Evolutionary conservation across 176 grass and related monocot species (phyloP).

Genomic region (Zea mays): DNA sequence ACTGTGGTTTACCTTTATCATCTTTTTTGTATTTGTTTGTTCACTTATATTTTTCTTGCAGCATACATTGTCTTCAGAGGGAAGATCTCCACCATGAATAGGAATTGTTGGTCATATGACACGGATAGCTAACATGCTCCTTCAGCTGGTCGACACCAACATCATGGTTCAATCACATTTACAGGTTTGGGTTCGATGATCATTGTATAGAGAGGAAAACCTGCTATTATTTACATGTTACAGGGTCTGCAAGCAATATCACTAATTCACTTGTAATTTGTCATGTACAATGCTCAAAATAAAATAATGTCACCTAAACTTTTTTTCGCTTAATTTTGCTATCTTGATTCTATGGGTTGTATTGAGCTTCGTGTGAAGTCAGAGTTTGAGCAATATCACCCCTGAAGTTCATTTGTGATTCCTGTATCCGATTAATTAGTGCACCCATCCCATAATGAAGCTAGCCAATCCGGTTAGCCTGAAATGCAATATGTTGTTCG

Average conservation of each 20-base stretch:
- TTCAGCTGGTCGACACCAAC: too few relatives aligned
- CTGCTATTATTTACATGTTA: slow-evolving; percentile 11
- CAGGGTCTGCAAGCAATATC: background rate
- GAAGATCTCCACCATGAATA: slow-evolving; percentile 61
- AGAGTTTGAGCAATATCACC: slow-evolving; percentile 14
- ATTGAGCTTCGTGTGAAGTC: slow-evolving; percentile 21
- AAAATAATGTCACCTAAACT: slow-evolving; percentile 1
- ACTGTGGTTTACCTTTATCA: too few relatives aligned
- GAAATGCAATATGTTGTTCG: background rate
- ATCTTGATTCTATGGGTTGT: background rate
- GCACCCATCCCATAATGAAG: too few relatives aligned
- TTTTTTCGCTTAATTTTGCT: background rate
- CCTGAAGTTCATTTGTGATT: background rate
- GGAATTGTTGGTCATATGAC: slow-evolving; percentile 84
- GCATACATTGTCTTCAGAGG: slow-evolving; percentile 62
- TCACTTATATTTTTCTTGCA: too few relatives aligned
- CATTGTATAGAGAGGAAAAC: slow-evolving; percentile 20
- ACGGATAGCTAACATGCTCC: slow-evolving; percentile 85
- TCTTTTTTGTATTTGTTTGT: too few relatives aligned
- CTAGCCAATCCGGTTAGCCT: too few relatives aligned
- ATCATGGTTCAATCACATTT: slow-evolving; percentile 71
- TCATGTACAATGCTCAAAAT: background rate
- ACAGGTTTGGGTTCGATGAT: slow-evolving; percentile 55
- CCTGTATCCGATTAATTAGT: too few relatives aligned
- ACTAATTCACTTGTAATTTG: slow-evolving; percentile 16